A percentile compares a stretch with the other conserved stretches of the same genome.
Conservation (phyloP, 2,329 filamentous ascomycete genomes). For the Fusarium drepaniforme region DNA sequence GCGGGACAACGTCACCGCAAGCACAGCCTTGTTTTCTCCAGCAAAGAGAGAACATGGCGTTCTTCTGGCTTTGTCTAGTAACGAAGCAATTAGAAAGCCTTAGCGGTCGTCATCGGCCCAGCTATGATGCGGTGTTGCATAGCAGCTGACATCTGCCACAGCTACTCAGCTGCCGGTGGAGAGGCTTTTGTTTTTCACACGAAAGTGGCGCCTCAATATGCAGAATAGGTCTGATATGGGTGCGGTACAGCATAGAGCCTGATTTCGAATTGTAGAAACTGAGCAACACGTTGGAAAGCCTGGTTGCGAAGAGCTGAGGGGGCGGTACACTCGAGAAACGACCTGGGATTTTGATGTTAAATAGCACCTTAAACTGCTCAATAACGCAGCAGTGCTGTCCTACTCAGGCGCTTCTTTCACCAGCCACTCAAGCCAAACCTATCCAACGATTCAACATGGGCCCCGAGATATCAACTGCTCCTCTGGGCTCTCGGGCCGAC, state of each 20-base stretch:
- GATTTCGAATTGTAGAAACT: neutral
- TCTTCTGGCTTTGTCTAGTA: neutral
- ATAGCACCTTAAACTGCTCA: neutral
- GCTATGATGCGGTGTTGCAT: neutral
- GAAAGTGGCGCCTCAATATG: neutral
- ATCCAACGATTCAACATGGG: neutral
- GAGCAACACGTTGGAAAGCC: neutral
- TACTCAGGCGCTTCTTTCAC: neutral
- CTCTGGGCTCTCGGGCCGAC: neutral
- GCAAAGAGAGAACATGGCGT: neutral
- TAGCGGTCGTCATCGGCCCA: neutral
- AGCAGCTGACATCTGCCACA: neutral
- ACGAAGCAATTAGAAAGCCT: neutral
- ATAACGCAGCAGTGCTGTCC: neutral
- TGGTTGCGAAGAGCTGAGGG: neutral
- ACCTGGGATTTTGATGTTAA: neutral
- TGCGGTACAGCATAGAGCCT: neutral
- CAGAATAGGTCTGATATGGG: neutral
- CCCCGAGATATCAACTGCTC: neutral
- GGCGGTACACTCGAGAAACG: neutral
- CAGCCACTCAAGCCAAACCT: neutral
- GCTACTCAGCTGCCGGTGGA: neutral
- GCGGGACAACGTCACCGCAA: neutral
- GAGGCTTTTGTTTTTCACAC: neutral
- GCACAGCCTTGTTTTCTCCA: neutral